Evolutionary conservation across 176 grass and related monocot genomes (phyloP), one percentile per base, ranked within the genome.

Genomic region (Melocanna baccifera): DNA sequence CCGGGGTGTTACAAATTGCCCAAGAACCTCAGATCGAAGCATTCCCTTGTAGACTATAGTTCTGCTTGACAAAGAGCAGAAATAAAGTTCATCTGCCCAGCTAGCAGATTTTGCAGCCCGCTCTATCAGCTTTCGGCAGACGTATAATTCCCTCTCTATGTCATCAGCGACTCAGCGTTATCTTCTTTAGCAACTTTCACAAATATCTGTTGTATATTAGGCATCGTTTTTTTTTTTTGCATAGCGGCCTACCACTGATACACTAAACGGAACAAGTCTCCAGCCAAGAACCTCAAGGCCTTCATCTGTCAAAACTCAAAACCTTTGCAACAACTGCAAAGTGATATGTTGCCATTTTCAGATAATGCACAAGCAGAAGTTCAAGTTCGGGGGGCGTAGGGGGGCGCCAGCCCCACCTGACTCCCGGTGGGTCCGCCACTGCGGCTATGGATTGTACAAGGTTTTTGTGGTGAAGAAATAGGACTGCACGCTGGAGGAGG

Each of bases 11-110:
- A n/a, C n/a, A 32, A 76, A 41, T 63, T 96, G 91, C 22, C 96
- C 96, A 87, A 99, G 91, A 92, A 92, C 88, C 86, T 94, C 96
- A 70, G 93, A 96, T 66, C 96, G 89, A 86, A 99, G 93, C 96
- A 99, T 99, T 76, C 96, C 96, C 83, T 99, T 99, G 86, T 99
- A 99, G 41, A 99, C 94, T 83, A 99, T 85, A 52, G 96, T 99
- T 87, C 77, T 89, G 66, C 81, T 88, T 79, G 96, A 99, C 84
- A 99, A 81, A 76, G 93, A 96, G 73, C 96, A 99, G 79, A 99
- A 99, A 80, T 99, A 99, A 58, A 99, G 80, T 81, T 96, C 93
- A 62, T 94, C 93, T 78, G 85, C 84, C 96, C 96, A 99, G 68
- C 82, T 87, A 55, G 85, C 86, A 85, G 86, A 92, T 87, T 91